Base-by-base conservation (phyloP, 1,284 basidiomycete species). In the Ganoderma boninense region DNA sequence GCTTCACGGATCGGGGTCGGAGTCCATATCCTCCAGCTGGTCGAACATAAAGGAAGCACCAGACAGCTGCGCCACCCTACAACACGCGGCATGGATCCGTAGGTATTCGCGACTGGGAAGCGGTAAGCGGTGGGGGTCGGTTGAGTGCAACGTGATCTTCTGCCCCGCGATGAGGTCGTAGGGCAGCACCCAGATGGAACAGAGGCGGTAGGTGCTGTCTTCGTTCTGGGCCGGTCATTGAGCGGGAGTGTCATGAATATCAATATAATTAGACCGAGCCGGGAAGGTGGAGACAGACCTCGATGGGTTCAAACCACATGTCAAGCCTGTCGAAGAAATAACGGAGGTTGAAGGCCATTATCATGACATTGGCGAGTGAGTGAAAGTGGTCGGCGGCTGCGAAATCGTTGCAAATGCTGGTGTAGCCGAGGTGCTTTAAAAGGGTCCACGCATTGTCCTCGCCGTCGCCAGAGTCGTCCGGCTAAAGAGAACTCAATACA, bases 1-100 rank as follows among this genome's bases (percentile, higher is more conserved):
- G 10, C 38, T 38, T 38, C 38, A 38, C 13, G 52, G 52, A 16
- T 56, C 52, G 26, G 54, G 54, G 26, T 56, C 14, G 8, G 26
- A 56, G 13, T 56, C 54, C 54, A 56, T 56, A 32, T 56, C 54
- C 54, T 56, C 54, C 10, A 56, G 54, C 23, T 56, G 26, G 54
- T 56, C 10, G 54, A 56, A 56, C 5, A 56, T 26, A 56, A 26
- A 13, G 6, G 23, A 8, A 1, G 54, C 54, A n/a, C 54, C 54
- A 13, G 54, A 56, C 23, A 56, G 23, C 13, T 56, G 54, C 54
- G 26, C 54, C 26, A 32, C 54, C 29, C 54, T 56, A 18, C 54
- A 56, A 23, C 54, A 56, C 16, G 54, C 54, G 13, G 54, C 54
- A 32, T 56, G 54, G 23, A 32, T 56, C 11, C 26, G 54, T 8